These are phyloP conservation scores for Neurospora crassa DNA, from an alignment of 2,329 filamentous ascomycete species.

Conservation along the genomic window DNA sequence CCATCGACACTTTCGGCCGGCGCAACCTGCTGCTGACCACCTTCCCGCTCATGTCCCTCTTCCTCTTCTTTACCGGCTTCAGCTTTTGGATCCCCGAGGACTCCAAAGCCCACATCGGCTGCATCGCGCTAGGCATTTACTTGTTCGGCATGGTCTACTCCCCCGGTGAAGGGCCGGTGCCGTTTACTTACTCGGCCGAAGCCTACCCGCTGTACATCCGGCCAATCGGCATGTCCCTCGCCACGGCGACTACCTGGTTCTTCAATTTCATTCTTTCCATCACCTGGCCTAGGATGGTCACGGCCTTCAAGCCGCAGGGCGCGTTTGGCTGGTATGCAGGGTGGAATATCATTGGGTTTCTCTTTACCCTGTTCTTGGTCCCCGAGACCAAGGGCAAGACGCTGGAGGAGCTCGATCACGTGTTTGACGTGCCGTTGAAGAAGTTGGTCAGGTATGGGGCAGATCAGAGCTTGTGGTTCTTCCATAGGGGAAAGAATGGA, in stretches of 20 bases:
- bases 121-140: slow-evolving; percentile 39
- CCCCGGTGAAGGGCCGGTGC: slow-evolving; percentile 53
- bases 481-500: slow-evolving; percentile 4
- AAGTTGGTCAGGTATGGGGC: slow-evolving; percentile 15
- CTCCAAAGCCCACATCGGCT: slow-evolving; percentile 30
- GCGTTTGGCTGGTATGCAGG: slow-evolving; percentile 40
- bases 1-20: slow-evolving; percentile 59
- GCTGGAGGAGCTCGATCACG: slow-evolving; percentile 29
- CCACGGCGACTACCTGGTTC: slow-evolving; percentile 42
- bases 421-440: slow-evolving; percentile 23
- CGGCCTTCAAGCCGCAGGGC: slow-evolving; percentile 35
- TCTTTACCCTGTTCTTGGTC: slow-evolving; percentile 29
- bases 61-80: slow-evolving; percentile 37
- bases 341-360: slow-evolving; percentile 38
- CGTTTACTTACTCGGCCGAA: slow-evolving; percentile 59
- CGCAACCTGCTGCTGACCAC: slow-evolving; percentile 53
- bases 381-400: slow-evolving; percentile 32
- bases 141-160: slow-evolving; percentile 42
- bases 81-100: slow-evolving; percentile 33
- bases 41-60: slow-evolving; percentile 54
- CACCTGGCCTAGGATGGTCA: slow-evolving; percentile 37
- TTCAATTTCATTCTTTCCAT: slow-evolving; percentile 33
- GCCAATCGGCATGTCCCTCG: slow-evolving; percentile 50
- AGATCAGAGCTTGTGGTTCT: slow-evolving; percentile 10
- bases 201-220: slow-evolving; percentile 56